Base-by-base conservation (phyloP, 176 grass and related monocot genomes). In the Aegilops longissima region DNA sequence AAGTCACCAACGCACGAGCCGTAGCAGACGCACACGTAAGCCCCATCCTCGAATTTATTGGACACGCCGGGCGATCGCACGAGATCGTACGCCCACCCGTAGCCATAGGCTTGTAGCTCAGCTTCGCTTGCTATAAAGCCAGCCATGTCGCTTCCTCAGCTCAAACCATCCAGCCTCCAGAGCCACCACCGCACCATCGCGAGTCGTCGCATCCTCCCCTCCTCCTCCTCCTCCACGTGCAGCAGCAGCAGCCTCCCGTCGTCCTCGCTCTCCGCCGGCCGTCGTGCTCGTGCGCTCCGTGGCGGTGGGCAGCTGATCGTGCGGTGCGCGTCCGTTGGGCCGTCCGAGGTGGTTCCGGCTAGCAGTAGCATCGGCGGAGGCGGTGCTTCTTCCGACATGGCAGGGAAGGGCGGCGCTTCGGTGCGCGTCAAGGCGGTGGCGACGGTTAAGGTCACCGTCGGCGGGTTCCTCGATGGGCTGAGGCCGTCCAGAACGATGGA, bases 401-500 rank as follows among this genome's bases (percentile, higher is more conserved):
- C 25, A 29, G 54, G 30, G 3, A 58, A 69, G 3, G 67, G 67
- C 0, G 12, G 31, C n/a, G 73, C 12, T 33, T 12, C 45, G 5
- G 56, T 80, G 35, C 76, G 76, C 45, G 63, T 94, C 9, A 87
- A 18, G 83, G 93, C 90, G 70, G 67, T 82, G 23, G 83, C 88
- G 20, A 94, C 87, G 18, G 69, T 92, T 36, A 90, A 76, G 88
- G 51, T 82, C 51, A 87, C 87, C 62, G 69, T 63, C 7, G 83
- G 81, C 2, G 87, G 87, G 39, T 25, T 94, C 38, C 34, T 94
- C 6, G 61, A 24, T 27, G 52, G 38, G 30, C 7, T 93, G 51
- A 45, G 71, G 61, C 92, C 90, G 49, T 87, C 87, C 2, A 85
- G 65, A 34, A 82, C 78, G 36, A 76, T 95, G 34, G 88, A 93